Base-by-base conservation (phyloP, 2,329 filamentous ascomycete species). In the Fusarium stilboides region DNA sequence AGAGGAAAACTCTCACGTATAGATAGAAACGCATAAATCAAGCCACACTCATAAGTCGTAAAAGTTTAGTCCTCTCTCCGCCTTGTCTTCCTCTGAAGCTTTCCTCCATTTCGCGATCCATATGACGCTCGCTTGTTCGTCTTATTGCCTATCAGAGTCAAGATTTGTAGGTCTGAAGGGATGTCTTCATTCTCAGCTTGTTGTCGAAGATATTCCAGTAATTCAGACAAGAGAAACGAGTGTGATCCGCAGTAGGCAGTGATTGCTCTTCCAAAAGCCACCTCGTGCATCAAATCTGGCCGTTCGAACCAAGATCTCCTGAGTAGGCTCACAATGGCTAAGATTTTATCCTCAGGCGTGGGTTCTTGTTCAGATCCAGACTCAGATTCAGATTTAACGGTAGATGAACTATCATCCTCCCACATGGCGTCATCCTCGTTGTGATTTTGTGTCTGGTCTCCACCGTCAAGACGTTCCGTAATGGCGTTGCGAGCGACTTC, bases 231-330 rank as follows among this genome's bases (percentile, higher is more conserved):
- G 0, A 26, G 15, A 40, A 62, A 14, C 2, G 20, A 4, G 1
- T 53, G n/a, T 3, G 34, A 22, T 6, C 58, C 58, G 2, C 58
- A 60, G n/a, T 62, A 45, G 8, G 59, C 55, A n/a, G 20, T 52
- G 7, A 60, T 62, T 9, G 45, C 37, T n/a, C 43, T 13, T 1
- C 57, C 49, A 2, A 62, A 36, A 6, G 60, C 47, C 1, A 63
- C 42, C 2, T 63, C 60, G 1, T 49, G 22, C 1, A 62, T 37
- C 0, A 63, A 7, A 1, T 15, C 46, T 14, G 15, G 12, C 1
- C 60, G 24, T 4, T 47, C 47, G 7, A 63, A 63, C 60, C 60
- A 63, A 14, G 57, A 55, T 10, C 57, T 36, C 5, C 7, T 22
- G 0, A 63, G 3, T 6, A 63, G 9, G 1, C 3, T 14, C 3